These are phyloP conservation scores for Areca catechu DNA, from an alignment of 176 grass and related monocot species.

Conservation along the genomic window DNA sequence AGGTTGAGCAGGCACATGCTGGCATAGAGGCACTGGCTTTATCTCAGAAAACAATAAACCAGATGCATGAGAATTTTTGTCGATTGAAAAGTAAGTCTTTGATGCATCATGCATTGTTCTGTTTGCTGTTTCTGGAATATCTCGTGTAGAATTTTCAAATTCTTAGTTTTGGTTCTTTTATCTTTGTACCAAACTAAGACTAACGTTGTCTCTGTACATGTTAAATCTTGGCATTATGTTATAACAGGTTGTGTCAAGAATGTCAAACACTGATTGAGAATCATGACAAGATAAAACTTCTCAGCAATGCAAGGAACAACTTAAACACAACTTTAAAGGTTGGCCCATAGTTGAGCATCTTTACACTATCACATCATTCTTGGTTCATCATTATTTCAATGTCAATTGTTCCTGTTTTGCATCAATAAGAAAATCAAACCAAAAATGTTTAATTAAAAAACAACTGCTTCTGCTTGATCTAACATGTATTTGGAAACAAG, in stretches of 20 bases:
- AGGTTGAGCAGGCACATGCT: constrained; percentile 91
- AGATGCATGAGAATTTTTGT: constrained; percentile 83
- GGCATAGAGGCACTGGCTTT: constrained; percentile 79
- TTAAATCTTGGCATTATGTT: constrained; percentile 21
- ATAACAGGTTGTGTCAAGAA: constrained; percentile 76
- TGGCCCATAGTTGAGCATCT: constrained; percentile 3
- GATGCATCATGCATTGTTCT: constrained; percentile 4
- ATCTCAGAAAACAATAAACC: constrained; percentile 91
- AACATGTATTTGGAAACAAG: too few species aligned
- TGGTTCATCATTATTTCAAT: too few species aligned
- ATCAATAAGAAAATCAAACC: too few species aligned
- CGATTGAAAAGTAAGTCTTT: constrained; percentile 75
- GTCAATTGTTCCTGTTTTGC: too few species aligned
- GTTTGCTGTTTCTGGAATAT: constrained; percentile 1
- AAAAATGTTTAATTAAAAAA: too few species aligned
- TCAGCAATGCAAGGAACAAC: constrained; percentile 97
- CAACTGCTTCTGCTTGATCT: too few species aligned
- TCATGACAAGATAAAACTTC: constrained; percentile 99
- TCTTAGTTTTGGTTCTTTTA: too few species aligned
- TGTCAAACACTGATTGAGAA: constrained; percentile 98
- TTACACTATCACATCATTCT: background rate
- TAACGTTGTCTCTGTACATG: background rate
- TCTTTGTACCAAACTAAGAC: background rate
- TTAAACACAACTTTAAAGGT: constrained; percentile 98
- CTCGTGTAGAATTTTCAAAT: too few species aligned